A percentile compares a stretch with the other conserved stretches of the same genome.
These are phyloP conservation scores for Dothideomycetes sp. DNA, from an alignment of 2,329 filamentous ascomycete genomes.

Conservation along the genomic window DNA sequence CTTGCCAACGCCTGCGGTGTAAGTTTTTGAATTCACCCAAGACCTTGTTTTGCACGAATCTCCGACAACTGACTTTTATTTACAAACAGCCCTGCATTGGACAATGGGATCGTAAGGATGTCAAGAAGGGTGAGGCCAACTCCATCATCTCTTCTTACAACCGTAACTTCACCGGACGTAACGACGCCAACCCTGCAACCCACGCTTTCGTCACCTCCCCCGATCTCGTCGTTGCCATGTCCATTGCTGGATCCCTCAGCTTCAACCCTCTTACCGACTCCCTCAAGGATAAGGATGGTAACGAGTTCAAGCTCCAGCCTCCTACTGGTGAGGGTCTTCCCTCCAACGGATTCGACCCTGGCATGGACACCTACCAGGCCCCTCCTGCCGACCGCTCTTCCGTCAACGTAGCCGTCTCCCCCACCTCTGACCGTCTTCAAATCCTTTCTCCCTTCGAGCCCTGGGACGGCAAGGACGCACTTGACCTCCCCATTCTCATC, in stretches of 20 bases:
- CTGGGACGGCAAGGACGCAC: slow-evolving; percentile 88
- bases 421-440: slow-evolving; percentile 87
- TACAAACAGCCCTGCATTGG: slow-evolving; percentile 17
- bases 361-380: slow-evolving; percentile 89
- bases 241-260: slow-evolving; percentile 70
- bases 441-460: slow-evolving; percentile 72
- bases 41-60: slow-evolving; percentile 16
- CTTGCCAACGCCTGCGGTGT: slow-evolving; percentile 81
- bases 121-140: slow-evolving; percentile 92
- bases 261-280: slow-evolving; percentile 94
- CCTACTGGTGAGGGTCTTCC: slow-evolving; percentile 78
- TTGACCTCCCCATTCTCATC: slow-evolving; percentile 81
- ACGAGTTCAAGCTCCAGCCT: slow-evolving; percentile 79
- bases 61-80: slow-evolving; percentile 1
- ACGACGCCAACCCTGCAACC: slow-evolving; percentile 89
- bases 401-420: slow-evolving; percentile 73
- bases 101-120: slow-evolving; percentile 89
- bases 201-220: slow-evolving; percentile 90
- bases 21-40: not conserved
- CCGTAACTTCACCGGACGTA: slow-evolving; percentile 98
- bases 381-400: slow-evolving; percentile 67
- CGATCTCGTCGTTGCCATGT: slow-evolving; percentile 78
- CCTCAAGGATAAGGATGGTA: slow-evolving; percentile 90
- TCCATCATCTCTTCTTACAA: slow-evolving; percentile 98
- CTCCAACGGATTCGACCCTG: slow-evolving; percentile 72